Evolutionary conservation across 1,139 yeast genomes (phyloP), one percentile per base, ranked within the genome.

Genomic region (Yamadazyma atlantica): DNA sequence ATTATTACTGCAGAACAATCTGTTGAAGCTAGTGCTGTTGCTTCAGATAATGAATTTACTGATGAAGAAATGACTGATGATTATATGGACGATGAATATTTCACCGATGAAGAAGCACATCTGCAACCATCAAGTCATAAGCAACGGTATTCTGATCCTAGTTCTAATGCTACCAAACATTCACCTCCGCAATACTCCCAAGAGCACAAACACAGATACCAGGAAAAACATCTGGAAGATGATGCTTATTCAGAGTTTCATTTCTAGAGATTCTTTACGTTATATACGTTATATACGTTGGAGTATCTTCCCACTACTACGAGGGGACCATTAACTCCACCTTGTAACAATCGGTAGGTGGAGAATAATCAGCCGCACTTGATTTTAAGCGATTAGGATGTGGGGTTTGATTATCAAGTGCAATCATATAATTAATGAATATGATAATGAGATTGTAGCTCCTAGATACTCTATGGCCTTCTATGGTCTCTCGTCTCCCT

Each of bases 1-100:
- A 66, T 69, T 44, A 55, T 67, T 34, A 68, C 74, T 2, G 73
- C 73, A 2, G 70, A 68, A 41, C 73, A 67, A 45, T 55, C 66
- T 3, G 53, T 43, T 28, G 44, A 48, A 26, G 53, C 51, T 27
- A 6, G n/a, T 27, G 17, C 16, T 10, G 18, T 10, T 8, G 28
- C 11, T 2, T 41, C 45, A 34, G 55, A 53, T 15, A 48, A 33
- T 1, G 47, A 43, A 18, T 33, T 29, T 35, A 34, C 31, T 12
- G 41, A 37, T 11, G 40, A 42, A 15, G 39, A 39, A 24, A 36
- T 33, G 16, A n/a, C n/a, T n/a, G 45, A 38, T 3, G 46, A 43
- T 4, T 39, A 37, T 23, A 45, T 38, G n/a, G 37, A 34, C 15
- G 37, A 34, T 30, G 44, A 37, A 23, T 33, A 36, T 16, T 18